Evolutionary conservation across 306 rosid genomes (phyloP), one percentile per base, ranked within the genome.

Genomic region (Amphicarpaea edgeworthii): DNA sequence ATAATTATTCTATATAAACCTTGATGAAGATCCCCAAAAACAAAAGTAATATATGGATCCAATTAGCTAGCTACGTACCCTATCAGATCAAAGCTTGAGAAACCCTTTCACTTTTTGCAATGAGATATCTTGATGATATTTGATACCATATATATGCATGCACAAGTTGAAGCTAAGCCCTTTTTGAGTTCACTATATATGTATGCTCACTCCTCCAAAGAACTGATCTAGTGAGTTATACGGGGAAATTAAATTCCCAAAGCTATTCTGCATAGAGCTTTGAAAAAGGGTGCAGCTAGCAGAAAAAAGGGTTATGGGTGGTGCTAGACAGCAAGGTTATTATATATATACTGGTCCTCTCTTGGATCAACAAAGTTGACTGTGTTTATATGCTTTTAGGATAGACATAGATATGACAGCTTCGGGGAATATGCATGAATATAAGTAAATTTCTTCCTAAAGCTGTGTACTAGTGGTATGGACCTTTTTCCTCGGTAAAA

Each of bases 1-100:
- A 79, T 79, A 61, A 10, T 14, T 41, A 6, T 12, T 47, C 38
- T 24, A 61, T n/a, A n/a, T n/a, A 47, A 30, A 1, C 73, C 73
- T 24, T 38, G 65, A 70, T 38, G 65, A 70, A 71, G 67, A 71
- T 61, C 73, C 73, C 83, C 67, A 21, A 47, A 30, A 66, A 59
- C 16, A 62, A 66, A 62, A 66, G 59, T 17, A 10, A 34, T n/a
- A n/a, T n/a, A n/a, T 17, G 4, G 1, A 34, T 45, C 68, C 37
- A 62, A 62, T 32, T 61, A 61, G 9, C 28, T 17, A 63, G n/a
- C n/a, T 28, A 28, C 28, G 28, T 32, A 15, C 15, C 24, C 15
- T 16, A 62, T 37, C n/a, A 28, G 3, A 28, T 1, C 17, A 40
- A 40, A 64, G 17, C 50, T 38, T 40, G 32, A 19, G 46, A 63